phyloP scores from a whole-genome alignment of 352 stramenopile genomes.

The Blastocystis sp. region DNA sequence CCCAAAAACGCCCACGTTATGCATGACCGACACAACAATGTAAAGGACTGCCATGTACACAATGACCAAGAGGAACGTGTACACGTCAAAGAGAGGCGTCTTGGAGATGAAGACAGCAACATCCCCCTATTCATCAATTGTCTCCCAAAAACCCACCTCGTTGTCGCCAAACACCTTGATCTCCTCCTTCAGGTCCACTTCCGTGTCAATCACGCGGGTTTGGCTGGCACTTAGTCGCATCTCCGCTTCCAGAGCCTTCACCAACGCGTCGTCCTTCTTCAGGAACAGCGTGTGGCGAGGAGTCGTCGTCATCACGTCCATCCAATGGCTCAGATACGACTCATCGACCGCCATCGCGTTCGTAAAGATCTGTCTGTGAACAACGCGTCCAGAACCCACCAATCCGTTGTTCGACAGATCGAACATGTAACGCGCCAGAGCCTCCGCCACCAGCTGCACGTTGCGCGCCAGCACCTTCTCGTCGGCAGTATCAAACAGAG shows the following conservation, averaged over 20 bases:
- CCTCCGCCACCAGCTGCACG: not conserved
- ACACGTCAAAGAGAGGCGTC: conserved; percentile 25
- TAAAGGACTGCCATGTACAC: conserved; percentile 7
- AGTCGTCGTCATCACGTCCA: not conserved
- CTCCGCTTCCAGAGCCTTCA: not conserved
- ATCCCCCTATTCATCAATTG: not conserved
- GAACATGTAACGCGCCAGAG: conserved; percentile 7
- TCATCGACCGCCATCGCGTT: not conserved
- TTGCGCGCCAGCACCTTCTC: not conserved
- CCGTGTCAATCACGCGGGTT: not conserved
- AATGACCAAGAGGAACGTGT: conserved; percentile 2
- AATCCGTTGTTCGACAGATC: not conserved
- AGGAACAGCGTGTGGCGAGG: not conserved
- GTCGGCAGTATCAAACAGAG: not conserved
- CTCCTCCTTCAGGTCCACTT: conserved; percentile 46
- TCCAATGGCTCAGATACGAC: not conserved
- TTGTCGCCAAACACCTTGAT: conserved; percentile 42
- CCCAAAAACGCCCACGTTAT: not conserved
- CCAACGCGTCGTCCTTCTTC: not conserved
- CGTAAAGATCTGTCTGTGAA: not conserved
- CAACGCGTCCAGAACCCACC: not conserved
- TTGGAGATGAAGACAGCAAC: conserved; percentile 20
- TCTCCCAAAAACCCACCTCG: not conserved
- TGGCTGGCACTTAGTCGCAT: not conserved
- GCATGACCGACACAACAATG: not conserved